A percentile compares a stretch with the other conserved stretches of the same genome.
Conservation (phyloP, 768 basidiomycete genomes). For the Paxillus ammoniavirescens region DNA sequence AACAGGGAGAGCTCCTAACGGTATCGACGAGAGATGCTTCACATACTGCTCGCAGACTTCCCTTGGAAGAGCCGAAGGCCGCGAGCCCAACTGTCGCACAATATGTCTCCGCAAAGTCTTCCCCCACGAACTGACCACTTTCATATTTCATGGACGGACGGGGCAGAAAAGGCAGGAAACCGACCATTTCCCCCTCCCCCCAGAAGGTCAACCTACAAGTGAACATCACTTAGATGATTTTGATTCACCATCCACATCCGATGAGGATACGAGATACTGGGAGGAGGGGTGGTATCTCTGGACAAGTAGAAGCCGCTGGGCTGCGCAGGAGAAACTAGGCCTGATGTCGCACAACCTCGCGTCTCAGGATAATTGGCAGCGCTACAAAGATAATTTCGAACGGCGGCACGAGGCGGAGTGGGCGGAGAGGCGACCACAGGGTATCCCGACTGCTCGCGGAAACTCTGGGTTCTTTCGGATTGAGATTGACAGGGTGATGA, state of each 20-base stretch:
- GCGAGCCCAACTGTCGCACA: conserved; percentile 55
- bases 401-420: conserved; percentile 52
- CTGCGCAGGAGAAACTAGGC: conserved; percentile 53
- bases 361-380: conserved; percentile 43
- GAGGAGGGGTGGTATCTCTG: conserved; percentile 77
- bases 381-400: conserved; percentile 43
- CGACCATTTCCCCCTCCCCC: conserved; percentile 60
- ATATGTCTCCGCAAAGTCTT: conserved; percentile 66
- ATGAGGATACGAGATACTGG: conserved; percentile 55
- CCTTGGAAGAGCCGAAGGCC: conserved; percentile 47
- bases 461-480: conserved; percentile 13
- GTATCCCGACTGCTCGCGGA: conserved; percentile 1
- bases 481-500: conserved; percentile 29
- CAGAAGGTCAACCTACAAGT: conserved; percentile 56
- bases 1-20: conserved; percentile 54
- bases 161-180: conserved; percentile 40
- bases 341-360: conserved; percentile 58
- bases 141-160: conserved; percentile 33
- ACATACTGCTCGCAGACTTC: conserved; percentile 61
- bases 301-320: conserved; percentile 53
- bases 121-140: conserved; percentile 62
- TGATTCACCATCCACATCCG: conserved; percentile 15
- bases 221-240: conserved; percentile 10
- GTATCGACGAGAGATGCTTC: conserved; percentile 63
- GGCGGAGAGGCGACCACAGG: conserved; percentile 20